A percentile compares a stretch with the other conserved stretches of the same genome.
phyloP scores from a whole-genome alignment of 257 asterid species.

The Lantana camara region DNA sequence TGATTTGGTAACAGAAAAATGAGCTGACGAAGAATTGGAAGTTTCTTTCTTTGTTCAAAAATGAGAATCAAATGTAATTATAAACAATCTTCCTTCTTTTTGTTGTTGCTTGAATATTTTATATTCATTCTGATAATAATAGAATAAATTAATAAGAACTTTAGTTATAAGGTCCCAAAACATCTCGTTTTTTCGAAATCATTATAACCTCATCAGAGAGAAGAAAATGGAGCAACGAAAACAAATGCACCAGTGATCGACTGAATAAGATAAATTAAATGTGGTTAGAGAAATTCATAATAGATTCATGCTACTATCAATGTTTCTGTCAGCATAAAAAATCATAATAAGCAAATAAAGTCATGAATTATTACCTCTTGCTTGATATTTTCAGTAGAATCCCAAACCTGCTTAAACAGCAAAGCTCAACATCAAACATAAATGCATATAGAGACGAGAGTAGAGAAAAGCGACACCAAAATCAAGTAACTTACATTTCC shows the following conservation, averaged over 20 bases:
- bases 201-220: not conserved
- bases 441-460: not conserved
- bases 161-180: too few relatives aligned
- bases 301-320: too few relatives aligned
- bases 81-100: too few relatives aligned
- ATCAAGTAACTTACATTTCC: slow-evolving; percentile 69
- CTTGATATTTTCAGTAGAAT: slow-evolving; percentile 36
- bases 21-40: too few relatives aligned
- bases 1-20: too few relatives aligned
- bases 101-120: not conserved
- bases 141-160: too few relatives aligned
- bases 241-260: slow-evolving; percentile 14
- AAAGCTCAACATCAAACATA: slow-evolving; percentile 15
- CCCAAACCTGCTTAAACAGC: slow-evolving; percentile 54
- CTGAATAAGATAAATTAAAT: not conserved
- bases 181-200: slow-evolving; percentile 11
- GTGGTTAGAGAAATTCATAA: too few relatives aligned
- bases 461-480: slow-evolving; percentile 1
- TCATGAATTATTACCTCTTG: slow-evolving; percentile 51
- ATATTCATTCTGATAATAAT: too few relatives aligned
- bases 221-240: slow-evolving; percentile 8
- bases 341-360: not conserved
- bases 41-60: too few relatives aligned
- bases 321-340: not conserved
- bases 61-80: too few relatives aligned